A percentile compares a stretch with the other conserved stretches of the same genome.
Conservation (phyloP, 169 alveolate genomes). For the Plasmodium malariae region DNA sequence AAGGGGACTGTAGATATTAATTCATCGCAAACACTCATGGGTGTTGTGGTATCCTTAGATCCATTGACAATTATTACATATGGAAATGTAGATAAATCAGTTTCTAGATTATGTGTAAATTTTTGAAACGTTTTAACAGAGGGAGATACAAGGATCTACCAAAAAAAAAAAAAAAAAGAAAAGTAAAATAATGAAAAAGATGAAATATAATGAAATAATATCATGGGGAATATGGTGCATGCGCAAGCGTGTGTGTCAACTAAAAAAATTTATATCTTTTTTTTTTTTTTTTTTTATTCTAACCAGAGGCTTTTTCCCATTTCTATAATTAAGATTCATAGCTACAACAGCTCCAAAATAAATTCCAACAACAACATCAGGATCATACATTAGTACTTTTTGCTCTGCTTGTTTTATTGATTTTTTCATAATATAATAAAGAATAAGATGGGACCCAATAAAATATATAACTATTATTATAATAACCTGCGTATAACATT, state of each 20-base stretch:
- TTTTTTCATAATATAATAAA: conserved; percentile 67
- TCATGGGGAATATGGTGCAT: background rate
- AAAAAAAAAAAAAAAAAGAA: background rate
- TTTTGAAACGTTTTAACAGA: conserved; percentile 72
- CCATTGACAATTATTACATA: conserved; percentile 76
- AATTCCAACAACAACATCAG: conserved; percentile 70
- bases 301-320: conserved; percentile 69
- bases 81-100: conserved; percentile 64
- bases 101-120: conserved; percentile 63
- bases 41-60: conserved; percentile 54
- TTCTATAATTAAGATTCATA: conserved; percentile 72
- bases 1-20: conserved; percentile 51
- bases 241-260: background rate
- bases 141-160: conserved; percentile 71
- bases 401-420: conserved; percentile 76
- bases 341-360: conserved; percentile 77
- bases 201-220: background rate
- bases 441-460: conserved; percentile 64
- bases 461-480: conserved; percentile 44
- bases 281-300: conserved; percentile 11
- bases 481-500: conserved; percentile 15
- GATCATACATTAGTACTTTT: conserved; percentile 43
- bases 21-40: conserved; percentile 34
- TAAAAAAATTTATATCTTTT: background rate
- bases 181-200: background rate